Percentiles rank a stretch among this genome's conserved stretches.
Conservation (phyloP, 495 filamentous ascomycete species). For the Trichodelitschia bisporula region DNA sequence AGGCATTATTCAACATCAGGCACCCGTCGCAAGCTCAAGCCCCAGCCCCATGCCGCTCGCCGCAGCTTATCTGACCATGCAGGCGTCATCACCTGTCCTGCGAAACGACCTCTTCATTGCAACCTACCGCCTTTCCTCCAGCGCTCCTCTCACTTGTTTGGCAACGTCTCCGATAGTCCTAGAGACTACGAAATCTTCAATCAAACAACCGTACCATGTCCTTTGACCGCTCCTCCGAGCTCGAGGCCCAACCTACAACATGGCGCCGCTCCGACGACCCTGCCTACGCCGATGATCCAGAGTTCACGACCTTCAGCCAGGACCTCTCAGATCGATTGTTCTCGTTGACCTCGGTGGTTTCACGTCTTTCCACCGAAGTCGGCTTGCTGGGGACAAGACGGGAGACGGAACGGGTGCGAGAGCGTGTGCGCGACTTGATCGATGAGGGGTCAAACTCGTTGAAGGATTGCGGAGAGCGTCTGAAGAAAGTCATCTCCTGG, state of each 20-base stretch:
- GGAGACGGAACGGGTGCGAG: slow-evolving; percentile 75
- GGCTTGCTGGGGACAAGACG: slow-evolving; percentile 65
- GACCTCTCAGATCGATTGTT: slow-evolving; percentile 69
- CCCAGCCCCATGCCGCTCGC: too few relatives aligned
- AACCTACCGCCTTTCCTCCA: too few relatives aligned
- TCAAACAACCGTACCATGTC: slow-evolving; percentile 43
- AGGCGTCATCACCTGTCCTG: too few relatives aligned
- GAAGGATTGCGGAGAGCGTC: slow-evolving; percentile 75
- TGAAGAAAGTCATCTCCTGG: slow-evolving; percentile 83
- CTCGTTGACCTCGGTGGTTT: slow-evolving; percentile 63
- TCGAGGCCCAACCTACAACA: slow-evolving; percentile 61
- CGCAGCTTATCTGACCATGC: too few relatives aligned
- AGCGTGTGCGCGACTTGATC: slow-evolving; percentile 64
- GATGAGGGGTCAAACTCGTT: slow-evolving; percentile 70
- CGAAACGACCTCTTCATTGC: too few relatives aligned
- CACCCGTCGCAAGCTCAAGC: too few relatives aligned
- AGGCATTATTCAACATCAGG: too few relatives aligned
- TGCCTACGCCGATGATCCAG: slow-evolving; percentile 63
- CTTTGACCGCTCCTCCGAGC: slow-evolving; percentile 59
- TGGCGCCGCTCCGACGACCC: slow-evolving; percentile 44
- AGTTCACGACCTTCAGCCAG: slow-evolving; percentile 62
- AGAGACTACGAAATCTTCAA: too few relatives aligned
- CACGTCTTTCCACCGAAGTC: slow-evolving; percentile 55
- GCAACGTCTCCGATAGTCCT: too few relatives aligned
- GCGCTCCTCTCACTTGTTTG: too few relatives aligned